These are phyloP conservation scores for Geosmithia putterillii DNA, from an alignment of 2,329 filamentous ascomycete species.

Conservation along the genomic window DNA sequence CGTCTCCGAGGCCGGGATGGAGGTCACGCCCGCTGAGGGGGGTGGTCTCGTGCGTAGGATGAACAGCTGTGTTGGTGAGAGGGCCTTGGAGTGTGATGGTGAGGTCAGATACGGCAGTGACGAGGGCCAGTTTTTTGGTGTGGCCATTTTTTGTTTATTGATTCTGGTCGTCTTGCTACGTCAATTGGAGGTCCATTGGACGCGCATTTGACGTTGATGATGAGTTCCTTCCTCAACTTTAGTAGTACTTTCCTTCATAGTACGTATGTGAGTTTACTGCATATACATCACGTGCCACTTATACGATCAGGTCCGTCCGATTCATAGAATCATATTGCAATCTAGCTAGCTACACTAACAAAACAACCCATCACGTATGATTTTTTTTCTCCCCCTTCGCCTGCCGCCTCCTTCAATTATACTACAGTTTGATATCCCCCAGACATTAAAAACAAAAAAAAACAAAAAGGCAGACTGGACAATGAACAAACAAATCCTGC, in stretches of 20 bases:
- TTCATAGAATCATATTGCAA: not conserved
- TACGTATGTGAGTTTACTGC: not conserved
- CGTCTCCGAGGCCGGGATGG: constrained; percentile 15
- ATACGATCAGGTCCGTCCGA: no score
- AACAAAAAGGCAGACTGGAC: not conserved
- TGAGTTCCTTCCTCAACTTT: no score
- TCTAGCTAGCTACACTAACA: not conserved
- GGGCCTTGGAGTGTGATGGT: constrained; percentile 33
- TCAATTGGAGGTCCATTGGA: no score
- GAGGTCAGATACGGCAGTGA: constrained; percentile 37
- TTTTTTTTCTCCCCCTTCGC: not conserved
- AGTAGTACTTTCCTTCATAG: no score
- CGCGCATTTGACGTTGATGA: no score
- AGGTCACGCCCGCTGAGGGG: constrained; percentile 4
- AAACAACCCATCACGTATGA: not conserved
- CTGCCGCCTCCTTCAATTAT: not conserved
- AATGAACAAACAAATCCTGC: not conserved
- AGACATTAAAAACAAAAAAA: not conserved
- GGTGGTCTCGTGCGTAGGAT: constrained; percentile 19
- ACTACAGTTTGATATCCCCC: not conserved
- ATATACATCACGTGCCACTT: not conserved
- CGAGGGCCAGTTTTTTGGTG: constrained; percentile 47
- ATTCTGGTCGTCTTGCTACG: no score
- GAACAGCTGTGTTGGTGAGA: constrained; percentile 27
- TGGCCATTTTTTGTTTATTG: constrained; percentile 2